A percentile compares a stretch with the other conserved stretches of the same genome.
phyloP scores from a whole-genome alignment of 2,329 filamentous ascomycete species.

The Thielaviopsis ethacetica region DNA sequence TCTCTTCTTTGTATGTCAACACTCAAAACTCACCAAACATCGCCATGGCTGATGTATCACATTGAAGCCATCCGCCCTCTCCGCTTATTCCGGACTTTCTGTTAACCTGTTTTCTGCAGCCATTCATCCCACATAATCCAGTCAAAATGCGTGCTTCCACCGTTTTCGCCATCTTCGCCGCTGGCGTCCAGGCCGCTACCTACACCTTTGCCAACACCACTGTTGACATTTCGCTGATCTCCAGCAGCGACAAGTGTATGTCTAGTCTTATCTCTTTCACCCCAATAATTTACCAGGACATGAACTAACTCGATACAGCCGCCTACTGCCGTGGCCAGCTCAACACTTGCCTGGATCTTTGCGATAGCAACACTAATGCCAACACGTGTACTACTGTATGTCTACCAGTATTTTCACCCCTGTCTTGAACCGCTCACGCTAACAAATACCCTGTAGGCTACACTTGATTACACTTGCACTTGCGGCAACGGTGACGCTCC shows the following conservation, averaged over 20 bases:
- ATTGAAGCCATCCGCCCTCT: background rate
- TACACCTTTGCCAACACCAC: conserved; percentile 11
- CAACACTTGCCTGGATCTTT: conserved; percentile 34
- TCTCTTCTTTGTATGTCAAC: background rate
- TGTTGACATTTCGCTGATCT: conserved; percentile 6
- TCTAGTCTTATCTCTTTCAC: background rate
- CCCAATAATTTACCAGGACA: background rate
- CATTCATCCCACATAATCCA: background rate
- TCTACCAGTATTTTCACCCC: conserved; percentile 1
- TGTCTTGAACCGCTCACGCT: background rate
- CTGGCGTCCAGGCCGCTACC: conserved; percentile 7
- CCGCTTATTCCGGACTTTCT: background rate
- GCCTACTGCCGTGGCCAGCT: conserved; percentile 35
- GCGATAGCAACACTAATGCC: conserved; percentile 20
- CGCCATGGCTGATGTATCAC: background rate
- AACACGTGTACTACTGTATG: conserved; percentile 34
- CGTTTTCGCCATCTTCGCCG: conserved; percentile 8
- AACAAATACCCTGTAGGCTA: conserved; percentile 17
- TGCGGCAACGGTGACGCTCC: conserved; percentile 31
- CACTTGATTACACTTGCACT: conserved; percentile 31
- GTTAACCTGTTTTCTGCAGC: background rate
- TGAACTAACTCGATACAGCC: conserved; percentile 20
- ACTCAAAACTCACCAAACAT: background rate
- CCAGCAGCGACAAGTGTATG: conserved; percentile 9
- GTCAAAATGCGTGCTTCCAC: conserved; percentile 11